These are phyloP conservation scores for Haplosporangium sp. DNA, from an alignment of 371 early-diverging fungal genomes.

Conservation along the genomic window DNA sequence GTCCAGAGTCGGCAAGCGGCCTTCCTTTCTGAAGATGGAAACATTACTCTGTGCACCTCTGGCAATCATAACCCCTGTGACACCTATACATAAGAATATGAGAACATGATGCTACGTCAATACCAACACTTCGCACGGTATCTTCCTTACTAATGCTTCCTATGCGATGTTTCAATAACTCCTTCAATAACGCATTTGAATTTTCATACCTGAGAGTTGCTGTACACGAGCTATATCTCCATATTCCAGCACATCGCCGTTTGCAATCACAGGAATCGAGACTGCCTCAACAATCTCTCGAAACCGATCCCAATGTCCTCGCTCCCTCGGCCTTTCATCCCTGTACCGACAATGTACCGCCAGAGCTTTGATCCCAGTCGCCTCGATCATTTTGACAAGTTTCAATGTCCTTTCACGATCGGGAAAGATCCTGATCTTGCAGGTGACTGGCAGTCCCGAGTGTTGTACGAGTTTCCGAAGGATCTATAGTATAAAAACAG, in stretches of 20 bases:
- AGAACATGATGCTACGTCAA: no score
- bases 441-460: constrained; percentile 80
- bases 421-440: constrained; percentile 81
- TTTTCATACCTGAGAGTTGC: constrained; percentile 52
- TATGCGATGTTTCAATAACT: no score
- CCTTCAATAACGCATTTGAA: no score
- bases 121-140: no score
- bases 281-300: constrained; percentile 69
- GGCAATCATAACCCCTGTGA: constrained; percentile 88
- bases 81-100: constrained; percentile 23
- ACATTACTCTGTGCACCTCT: constrained; percentile 87
- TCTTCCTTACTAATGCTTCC: no score
- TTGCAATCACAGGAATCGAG: constrained; percentile 89
- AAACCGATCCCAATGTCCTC: constrained; percentile 91
- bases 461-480: constrained; percentile 80
- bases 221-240: constrained; percentile 72
- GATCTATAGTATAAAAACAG: constrained; percentile 61
- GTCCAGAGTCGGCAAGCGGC: constrained; percentile 63
- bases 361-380: constrained; percentile 90
- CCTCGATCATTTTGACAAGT: constrained; percentile 82
- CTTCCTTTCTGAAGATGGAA: constrained; percentile 82
- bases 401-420: constrained; percentile 83
- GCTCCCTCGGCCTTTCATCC: constrained; percentile 78
- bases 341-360: constrained; percentile 91
- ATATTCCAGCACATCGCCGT: constrained; percentile 86